These are phyloP conservation scores for Lactarius quietus DNA, from an alignment of 768 basidiomycete genomes.

Conservation along the genomic window DNA sequence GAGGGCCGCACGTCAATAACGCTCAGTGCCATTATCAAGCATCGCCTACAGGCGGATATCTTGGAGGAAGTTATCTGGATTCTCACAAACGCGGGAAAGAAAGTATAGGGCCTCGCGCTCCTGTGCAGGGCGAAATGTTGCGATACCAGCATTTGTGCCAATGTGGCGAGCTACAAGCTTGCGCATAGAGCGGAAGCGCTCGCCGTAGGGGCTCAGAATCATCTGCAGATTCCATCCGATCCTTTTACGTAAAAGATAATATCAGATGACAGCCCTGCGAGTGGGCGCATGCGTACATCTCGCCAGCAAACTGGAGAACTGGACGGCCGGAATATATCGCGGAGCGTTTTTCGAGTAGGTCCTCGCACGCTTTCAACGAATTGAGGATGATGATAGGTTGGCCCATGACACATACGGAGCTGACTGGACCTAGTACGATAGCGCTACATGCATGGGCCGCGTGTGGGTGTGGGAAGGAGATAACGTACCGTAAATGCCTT, in stretches of 20 bases:
- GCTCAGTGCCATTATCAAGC: not conserved
- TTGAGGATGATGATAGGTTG: conserved; percentile 18
- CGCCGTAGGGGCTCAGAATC: conserved; percentile 13
- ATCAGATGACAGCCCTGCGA: not conserved
- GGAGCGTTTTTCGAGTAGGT: conserved; percentile 19
- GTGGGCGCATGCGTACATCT: conserved; percentile 6
- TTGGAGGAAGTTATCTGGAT: conserved; percentile 10
- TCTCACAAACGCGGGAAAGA: conserved; percentile 5
- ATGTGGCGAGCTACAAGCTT: conserved; percentile 18
- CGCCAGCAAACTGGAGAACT: conserved; percentile 13
- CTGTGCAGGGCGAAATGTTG: conserved; percentile 6
- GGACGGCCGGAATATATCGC: conserved; percentile 15
- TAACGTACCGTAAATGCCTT: conserved; percentile 8
- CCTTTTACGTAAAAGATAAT: conserved; percentile 9
- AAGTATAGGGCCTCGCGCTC: conserved; percentile 10
- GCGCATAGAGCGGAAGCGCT: conserved; percentile 16
- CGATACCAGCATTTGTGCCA: conserved; percentile 6
- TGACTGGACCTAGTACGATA: conserved; percentile 7
- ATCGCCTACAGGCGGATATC: conserved; percentile 10
- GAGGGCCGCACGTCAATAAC: not conserved
- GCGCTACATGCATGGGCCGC: not conserved
- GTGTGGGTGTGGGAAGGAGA: not conserved
- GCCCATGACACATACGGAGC: conserved; percentile 13
- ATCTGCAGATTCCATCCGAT: conserved; percentile 17
- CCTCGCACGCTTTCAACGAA: conserved; percentile 16